A percentile compares a stretch with the other conserved stretches of the same genome.
phyloP scores from a whole-genome alignment of 1,139 yeast genomes.

The Lodderomyces margitis region DNA sequence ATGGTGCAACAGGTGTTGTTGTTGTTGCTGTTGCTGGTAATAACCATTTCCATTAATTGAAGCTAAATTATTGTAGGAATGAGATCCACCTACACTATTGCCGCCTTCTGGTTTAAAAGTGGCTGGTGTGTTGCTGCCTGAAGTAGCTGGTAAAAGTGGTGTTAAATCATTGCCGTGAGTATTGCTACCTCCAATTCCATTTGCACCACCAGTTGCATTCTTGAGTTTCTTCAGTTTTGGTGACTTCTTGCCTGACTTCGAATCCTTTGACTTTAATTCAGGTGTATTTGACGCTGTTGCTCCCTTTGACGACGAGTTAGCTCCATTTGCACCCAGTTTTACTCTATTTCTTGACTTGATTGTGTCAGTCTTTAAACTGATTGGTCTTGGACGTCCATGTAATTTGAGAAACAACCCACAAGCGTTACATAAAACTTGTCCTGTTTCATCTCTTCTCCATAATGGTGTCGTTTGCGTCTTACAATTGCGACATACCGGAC shows the following conservation, averaged over 20 bases:
- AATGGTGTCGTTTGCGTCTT: slow-evolving; percentile 89
- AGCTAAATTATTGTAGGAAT: background rate
- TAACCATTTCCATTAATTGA: background rate
- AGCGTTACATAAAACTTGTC: slow-evolving; percentile 92
- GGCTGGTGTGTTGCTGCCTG: slow-evolving; percentile 14
- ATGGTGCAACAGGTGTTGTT: slow-evolving; percentile 10
- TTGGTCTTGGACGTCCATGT: slow-evolving; percentile 92
- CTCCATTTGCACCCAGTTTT: slow-evolving; percentile 38
- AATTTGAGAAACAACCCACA: slow-evolving; percentile 89
- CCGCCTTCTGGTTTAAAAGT: slow-evolving; percentile 6
- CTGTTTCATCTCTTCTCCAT: slow-evolving; percentile 93
- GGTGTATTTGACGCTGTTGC: slow-evolving; percentile 35
- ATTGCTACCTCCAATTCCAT: slow-evolving; percentile 9
- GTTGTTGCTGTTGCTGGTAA: slow-evolving; percentile 8
- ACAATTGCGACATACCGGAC: slow-evolving; percentile 86
- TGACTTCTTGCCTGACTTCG: slow-evolving; percentile 27
- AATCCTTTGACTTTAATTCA: slow-evolving; percentile 42
- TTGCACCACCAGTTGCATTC: slow-evolving; percentile 14
- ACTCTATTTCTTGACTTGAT: slow-evolving; percentile 86
- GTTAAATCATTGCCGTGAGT: slow-evolving; percentile 28
- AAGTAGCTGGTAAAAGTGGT: slow-evolving; percentile 28
- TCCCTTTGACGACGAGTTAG: background rate
- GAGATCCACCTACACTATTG: background rate
- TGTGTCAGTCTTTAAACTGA: slow-evolving; percentile 85
- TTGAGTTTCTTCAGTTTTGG: slow-evolving; percentile 31